Evolutionary conservation across 306 rosid species (phyloP).

Genomic region (Sphenostylis stenocarpa): DNA sequence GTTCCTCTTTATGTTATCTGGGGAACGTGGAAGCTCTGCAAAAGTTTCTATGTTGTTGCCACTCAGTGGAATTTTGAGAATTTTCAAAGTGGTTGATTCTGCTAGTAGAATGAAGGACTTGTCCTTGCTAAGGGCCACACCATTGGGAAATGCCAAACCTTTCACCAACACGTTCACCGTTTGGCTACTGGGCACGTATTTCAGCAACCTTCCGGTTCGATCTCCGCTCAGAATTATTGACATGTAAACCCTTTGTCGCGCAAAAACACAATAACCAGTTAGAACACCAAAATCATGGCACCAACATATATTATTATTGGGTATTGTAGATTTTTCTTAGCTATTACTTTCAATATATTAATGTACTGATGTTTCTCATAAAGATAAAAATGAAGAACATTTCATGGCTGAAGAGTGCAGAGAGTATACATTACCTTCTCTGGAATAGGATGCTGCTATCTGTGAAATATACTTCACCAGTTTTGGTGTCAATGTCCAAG

Average conservation of each 20-base stretch:
- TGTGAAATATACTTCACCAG: constrained; percentile 55
- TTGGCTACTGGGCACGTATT: constrained; percentile 46
- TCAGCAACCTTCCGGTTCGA: constrained; percentile 55
- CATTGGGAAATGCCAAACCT: constrained; percentile 58
- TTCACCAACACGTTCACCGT: constrained; percentile 41
- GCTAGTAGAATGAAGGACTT: constrained; percentile 49
- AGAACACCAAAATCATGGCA: no score
- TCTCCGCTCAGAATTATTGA: constrained; percentile 43
- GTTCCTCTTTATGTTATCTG: constrained; percentile 62
- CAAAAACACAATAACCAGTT: background rate
- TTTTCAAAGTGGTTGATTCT: constrained; percentile 26
- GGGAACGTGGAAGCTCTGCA: constrained; percentile 38
- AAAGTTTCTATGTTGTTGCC: constrained; percentile 22
- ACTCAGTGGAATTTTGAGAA: constrained; percentile 43
- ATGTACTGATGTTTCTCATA: no score
- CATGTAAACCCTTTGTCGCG: constrained; percentile 35
- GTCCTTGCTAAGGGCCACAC: constrained; percentile 65
- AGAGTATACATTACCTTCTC: constrained; percentile 49
- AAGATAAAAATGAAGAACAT: background rate
- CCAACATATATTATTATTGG: no score
- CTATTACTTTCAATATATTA: no score
- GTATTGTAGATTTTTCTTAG: no score
- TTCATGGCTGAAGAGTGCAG: no score
- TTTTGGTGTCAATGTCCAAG: constrained; percentile 47
- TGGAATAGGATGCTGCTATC: constrained; percentile 58